phyloP scores from a whole-genome alignment of 106 monocot species.

The Acanthochlamys bracteata region DNA sequence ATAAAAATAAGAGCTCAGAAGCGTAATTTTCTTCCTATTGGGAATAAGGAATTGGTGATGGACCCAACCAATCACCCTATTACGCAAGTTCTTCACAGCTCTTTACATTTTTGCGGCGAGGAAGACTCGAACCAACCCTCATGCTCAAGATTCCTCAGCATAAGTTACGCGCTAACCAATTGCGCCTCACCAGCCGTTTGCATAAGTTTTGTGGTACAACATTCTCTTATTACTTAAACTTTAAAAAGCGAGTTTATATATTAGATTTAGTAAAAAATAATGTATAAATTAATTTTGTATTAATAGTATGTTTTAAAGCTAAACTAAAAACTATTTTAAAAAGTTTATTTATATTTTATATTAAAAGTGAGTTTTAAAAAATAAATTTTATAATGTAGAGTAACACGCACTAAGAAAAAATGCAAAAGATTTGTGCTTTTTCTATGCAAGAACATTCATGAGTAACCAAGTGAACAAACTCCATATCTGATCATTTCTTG shows the following conservation, averaged over 20 bases:
- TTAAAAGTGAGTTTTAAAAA: too few relatives aligned
- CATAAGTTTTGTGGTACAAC: too few relatives aligned
- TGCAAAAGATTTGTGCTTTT: not conserved
- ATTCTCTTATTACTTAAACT: not conserved
- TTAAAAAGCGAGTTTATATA: not conserved
- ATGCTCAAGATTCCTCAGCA: conserved; percentile 76
- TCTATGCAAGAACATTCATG: too few relatives aligned
- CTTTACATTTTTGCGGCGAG: conserved; percentile 52
- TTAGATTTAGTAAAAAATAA: not conserved
- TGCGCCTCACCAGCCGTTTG: too few relatives aligned
- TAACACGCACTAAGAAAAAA: not conserved
- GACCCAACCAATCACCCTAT: not conserved
- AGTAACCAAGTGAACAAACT: too few relatives aligned
- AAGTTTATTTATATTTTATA: too few relatives aligned
- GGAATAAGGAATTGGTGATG: not conserved
- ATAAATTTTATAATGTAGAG: too few relatives aligned
- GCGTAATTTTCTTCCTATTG: not conserved
- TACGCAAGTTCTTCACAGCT: not conserved
- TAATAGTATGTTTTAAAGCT: too few relatives aligned
- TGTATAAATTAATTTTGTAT: too few relatives aligned
- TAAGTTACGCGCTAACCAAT: conserved; percentile 91
- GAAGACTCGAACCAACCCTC: conserved; percentile 99
- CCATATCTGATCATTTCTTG: too few relatives aligned
- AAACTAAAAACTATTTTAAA: too few relatives aligned
- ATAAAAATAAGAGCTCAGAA: conserved; percentile 8